Conservation (phyloP, 257 asterid species). For the Nicotiana sylvestris region DNA sequence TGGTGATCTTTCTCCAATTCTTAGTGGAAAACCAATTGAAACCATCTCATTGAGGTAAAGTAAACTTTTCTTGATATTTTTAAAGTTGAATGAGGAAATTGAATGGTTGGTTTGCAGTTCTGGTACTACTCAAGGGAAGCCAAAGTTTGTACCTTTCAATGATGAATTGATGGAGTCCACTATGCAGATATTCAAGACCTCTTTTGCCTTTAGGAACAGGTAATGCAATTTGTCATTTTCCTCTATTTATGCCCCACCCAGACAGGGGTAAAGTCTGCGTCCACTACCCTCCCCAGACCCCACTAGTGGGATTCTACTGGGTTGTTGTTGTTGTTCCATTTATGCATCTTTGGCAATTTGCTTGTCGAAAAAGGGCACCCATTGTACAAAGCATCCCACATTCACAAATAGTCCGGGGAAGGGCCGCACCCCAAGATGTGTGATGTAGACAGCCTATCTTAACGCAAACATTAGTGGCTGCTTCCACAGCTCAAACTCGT, state of each 20-base stretch:
- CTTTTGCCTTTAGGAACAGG: constrained; percentile 88
- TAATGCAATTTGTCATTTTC: constrained; percentile 10
- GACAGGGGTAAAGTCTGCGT: no score
- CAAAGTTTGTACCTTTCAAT: constrained; percentile 95
- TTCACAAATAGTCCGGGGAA: no score
- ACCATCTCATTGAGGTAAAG: constrained; percentile 52
- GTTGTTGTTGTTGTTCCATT: no score
- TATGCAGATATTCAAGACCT: constrained; percentile 81
- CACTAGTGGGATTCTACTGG: no score
- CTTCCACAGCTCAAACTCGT: no score
- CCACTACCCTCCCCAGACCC: no score
- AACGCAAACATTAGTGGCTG: no score
- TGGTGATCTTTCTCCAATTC: constrained; percentile 50
- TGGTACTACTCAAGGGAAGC: constrained; percentile 96
- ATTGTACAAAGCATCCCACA: no score
- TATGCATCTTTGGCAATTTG: neutral
- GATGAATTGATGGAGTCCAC: constrained; percentile 86
- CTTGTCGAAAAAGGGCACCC: neutral
- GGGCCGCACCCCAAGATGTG: no score
- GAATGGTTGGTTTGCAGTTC: constrained; percentile 52
- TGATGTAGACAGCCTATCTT: no score
- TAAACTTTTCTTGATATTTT: neutral
- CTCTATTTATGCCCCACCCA: neutral
- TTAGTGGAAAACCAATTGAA: constrained; percentile 71
- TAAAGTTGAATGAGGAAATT: neutral